Conservation (phyloP, 805 yeast species). For the Sugiyamaella floridensis region DNA sequence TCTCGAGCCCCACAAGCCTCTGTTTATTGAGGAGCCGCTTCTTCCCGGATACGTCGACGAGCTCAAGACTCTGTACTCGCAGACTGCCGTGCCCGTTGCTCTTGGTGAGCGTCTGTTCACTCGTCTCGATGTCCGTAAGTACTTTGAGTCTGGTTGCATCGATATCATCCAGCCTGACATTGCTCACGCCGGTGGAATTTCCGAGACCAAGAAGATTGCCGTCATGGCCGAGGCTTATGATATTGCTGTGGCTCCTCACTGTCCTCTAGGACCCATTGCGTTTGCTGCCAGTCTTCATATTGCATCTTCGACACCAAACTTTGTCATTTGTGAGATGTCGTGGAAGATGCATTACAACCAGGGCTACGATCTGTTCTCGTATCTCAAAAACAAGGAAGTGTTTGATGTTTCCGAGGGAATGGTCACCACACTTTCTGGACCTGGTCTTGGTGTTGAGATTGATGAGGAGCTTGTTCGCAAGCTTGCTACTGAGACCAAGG, state of each 20-base stretch:
- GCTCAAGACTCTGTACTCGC: slow-evolving; percentile 17
- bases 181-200: slow-evolving; percentile 27
- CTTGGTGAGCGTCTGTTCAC: slow-evolving; percentile 26
- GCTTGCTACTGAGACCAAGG: slow-evolving; percentile 14
- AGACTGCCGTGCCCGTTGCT: slow-evolving; percentile 26
- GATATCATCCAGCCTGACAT: slow-evolving; percentile 27
- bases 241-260: slow-evolving; percentile 28
- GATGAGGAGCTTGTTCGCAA: slow-evolving; percentile 23
- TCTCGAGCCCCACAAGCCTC: slow-evolving; percentile 25
- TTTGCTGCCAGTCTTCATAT: slow-evolving; percentile 27
- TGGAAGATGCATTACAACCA: slow-evolving; percentile 26
- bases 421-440: slow-evolving; percentile 20
- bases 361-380: slow-evolving; percentile 22
- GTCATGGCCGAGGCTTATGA: slow-evolving; percentile 28
- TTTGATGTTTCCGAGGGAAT: slow-evolving; percentile 23
- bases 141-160: slow-evolving; percentile 22
- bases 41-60: slow-evolving; percentile 26
- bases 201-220: slow-evolving; percentile 26
- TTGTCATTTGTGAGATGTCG: slow-evolving; percentile 26
- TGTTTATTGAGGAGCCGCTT: slow-evolving; percentile 29
- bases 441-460: slow-evolving; percentile 27
- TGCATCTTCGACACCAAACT: slow-evolving; percentile 22
- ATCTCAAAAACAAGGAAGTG: slow-evolving; percentile 20
- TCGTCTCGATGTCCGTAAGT: slow-evolving; percentile 23
- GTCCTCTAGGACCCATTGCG: slow-evolving; percentile 29